Evolutionary conservation across 1,284 basidiomycete species (phyloP).

Genomic region (Ustilago crameri): DNA sequence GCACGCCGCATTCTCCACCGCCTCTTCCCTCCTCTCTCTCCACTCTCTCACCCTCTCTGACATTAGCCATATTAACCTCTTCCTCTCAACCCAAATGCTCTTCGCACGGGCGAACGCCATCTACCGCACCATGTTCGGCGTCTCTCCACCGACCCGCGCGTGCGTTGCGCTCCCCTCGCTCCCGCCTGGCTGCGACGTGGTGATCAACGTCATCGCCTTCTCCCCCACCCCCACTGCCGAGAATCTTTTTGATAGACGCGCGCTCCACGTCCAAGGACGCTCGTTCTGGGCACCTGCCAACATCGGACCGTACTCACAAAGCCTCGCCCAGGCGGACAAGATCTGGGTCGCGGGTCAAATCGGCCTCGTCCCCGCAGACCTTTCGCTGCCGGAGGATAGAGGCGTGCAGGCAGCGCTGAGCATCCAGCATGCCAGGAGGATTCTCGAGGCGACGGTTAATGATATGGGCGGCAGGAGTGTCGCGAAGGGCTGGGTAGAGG

Average conservation of each 20-base stretch:
- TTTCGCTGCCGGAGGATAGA: constrained; percentile 75
- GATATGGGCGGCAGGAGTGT: constrained; percentile 42
- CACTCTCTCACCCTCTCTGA: constrained; percentile 63
- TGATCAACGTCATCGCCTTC: constrained; percentile 27
- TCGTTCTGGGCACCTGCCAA: constrained; percentile 99
- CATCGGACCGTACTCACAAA: constrained; percentile 97
- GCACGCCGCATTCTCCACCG: constrained; percentile 14
- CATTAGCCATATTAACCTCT: constrained; percentile 82
- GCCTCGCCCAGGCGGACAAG: constrained; percentile 80
- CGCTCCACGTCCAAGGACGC: constrained; percentile 90
- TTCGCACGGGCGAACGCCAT: constrained; percentile 69
- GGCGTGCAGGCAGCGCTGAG: constrained; percentile 78
- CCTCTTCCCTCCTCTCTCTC: constrained; percentile 9
- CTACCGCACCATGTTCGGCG: constrained; percentile 85
- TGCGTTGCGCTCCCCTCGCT: constrained; percentile 77
- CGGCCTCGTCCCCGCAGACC: constrained; percentile 80
- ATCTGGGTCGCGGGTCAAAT: constrained; percentile 95
- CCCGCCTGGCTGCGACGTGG: constrained; percentile 15
- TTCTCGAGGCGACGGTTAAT: constrained; percentile 70
- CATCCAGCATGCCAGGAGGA: constrained; percentile 82
- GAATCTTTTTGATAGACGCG: constrained; percentile 41
- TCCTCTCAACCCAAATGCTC: constrained; percentile 73
- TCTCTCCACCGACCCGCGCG: constrained; percentile 89
- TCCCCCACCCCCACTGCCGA: constrained; percentile 12
- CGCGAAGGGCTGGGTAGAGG: constrained; percentile 56